Conservation (phyloP, 2,329 filamentous ascomycete genomes). For the Microcyclospora tardicrescens region DNA sequence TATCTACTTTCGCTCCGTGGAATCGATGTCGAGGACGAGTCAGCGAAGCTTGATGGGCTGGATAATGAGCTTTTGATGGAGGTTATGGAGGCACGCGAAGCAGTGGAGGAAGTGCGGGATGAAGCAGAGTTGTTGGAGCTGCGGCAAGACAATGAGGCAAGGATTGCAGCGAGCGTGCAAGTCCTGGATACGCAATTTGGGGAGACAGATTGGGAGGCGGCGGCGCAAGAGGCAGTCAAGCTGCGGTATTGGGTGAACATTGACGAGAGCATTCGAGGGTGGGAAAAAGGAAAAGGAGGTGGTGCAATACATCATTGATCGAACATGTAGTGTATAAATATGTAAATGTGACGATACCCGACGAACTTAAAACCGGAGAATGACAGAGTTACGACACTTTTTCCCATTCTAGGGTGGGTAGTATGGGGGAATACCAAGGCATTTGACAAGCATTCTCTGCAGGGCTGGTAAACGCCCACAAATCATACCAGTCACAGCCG, state of each 20-base stretch:
- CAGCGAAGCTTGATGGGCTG: conserved; percentile 45
- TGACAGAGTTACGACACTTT: too few species aligned
- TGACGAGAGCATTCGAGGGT: conserved; percentile 62
- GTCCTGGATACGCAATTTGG: conserved; percentile 53
- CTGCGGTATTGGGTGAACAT: conserved; percentile 89
- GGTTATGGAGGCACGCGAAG: conserved; percentile 60
- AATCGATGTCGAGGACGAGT: conserved; percentile 71
- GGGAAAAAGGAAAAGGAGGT: conserved; percentile 60
- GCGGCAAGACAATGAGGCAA: conserved; percentile 51
- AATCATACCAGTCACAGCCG: too few species aligned
- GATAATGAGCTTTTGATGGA: conserved; percentile 61
- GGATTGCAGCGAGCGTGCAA: conserved; percentile 52
- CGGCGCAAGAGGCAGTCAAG: conserved; percentile 59
- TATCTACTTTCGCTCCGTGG: conserved; percentile 63
- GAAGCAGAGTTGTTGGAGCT: conserved; percentile 53
- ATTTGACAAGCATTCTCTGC: too few species aligned
- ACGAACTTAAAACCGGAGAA: too few species aligned
- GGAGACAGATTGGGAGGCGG: conserved; percentile 50
- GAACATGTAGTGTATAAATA: too few species aligned
- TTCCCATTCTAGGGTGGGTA: too few species aligned
- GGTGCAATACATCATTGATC: conserved; percentile 3
- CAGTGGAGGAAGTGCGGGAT: conserved; percentile 42
- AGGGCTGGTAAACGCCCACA: too few species aligned
- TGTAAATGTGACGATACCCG: too few species aligned
- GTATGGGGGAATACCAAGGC: too few species aligned